Evolutionary conservation across 78 protist species (phyloP).

Genomic region (Thecamonas trahens): DNA sequence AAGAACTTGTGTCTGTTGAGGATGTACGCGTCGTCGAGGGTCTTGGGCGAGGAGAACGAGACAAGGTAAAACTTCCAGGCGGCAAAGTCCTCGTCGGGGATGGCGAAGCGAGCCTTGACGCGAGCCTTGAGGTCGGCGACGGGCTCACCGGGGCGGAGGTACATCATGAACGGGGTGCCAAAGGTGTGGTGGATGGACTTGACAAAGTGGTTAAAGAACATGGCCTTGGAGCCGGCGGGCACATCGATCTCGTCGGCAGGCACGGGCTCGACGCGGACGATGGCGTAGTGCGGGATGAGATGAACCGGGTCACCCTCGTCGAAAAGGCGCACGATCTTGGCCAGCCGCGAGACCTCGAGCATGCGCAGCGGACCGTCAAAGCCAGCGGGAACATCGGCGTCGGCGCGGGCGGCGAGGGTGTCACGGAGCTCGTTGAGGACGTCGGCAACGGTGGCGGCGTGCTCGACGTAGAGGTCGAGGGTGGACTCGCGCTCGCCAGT

Average conservation of each 20-base stretch:
- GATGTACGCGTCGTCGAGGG: too few relatives aligned
- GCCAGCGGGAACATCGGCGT: neutral
- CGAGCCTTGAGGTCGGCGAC: neutral
- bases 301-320: neutral
- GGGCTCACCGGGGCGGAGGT: neutral
- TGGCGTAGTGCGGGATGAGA: neutral
- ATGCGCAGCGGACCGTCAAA: neutral
- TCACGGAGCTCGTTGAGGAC: neutral
- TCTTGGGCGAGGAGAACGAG: too few relatives aligned
- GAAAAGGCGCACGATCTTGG: neutral
- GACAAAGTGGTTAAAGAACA: neutral
- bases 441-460: too few relatives aligned
- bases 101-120: neutral
- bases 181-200: neutral
- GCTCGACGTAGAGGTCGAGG: too few relatives aligned
- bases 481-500: neutral
- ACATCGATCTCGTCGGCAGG: neutral
- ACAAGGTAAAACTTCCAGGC: neutral
- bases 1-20: too few relatives aligned
- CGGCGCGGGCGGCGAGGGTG: neutral
- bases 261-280: neutral
- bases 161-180: neutral
- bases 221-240: neutral
- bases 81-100: neutral
- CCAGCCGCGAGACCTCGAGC: neutral